Evolutionary conservation across 225 moss, liverwort and hornwort species (phyloP).

Genomic region (Antitrichia curtipendula): DNA sequence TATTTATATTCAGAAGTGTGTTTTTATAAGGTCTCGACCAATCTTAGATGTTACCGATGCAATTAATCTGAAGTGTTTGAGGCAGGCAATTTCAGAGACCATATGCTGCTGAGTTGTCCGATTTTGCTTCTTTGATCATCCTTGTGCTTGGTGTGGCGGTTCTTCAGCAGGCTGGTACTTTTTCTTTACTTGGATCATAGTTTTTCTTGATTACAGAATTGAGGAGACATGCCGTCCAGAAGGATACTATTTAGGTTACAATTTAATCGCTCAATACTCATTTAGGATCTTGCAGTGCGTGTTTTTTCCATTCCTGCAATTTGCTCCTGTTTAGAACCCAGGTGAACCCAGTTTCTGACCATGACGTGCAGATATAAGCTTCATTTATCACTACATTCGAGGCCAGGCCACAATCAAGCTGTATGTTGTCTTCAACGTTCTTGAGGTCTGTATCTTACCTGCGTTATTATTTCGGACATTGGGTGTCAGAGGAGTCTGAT

Average conservation of each 20-base stretch:
- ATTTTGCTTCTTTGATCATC: conserved; percentile 76
- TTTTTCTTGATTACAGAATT: not conserved
- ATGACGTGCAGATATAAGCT: conserved; percentile 77
- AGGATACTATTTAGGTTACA: not conserved
- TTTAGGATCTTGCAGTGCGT: not conserved
- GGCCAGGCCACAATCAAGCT: conserved; percentile 92
- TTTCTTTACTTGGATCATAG: not conserved
- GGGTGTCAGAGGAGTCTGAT: not conserved
- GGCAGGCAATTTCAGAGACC: conserved; percentile 94
- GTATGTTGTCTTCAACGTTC: conserved; percentile 94
- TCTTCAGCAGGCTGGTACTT: conserved; percentile 75
- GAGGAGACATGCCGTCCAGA: not conserved
- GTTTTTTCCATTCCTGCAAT: not conserved
- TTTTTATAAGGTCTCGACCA: not conserved
- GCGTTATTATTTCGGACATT: not conserved
- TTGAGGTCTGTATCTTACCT: conserved; percentile 57
- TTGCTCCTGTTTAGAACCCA: not conserved
- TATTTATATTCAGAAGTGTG: not conserved
- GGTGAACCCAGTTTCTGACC: not conserved
- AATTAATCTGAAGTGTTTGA: conserved; percentile 24
- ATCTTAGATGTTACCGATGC: not conserved
- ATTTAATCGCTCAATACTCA: not conserved
- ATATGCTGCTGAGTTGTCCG: conserved; percentile 74
- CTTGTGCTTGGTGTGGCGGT: conserved; percentile 75
- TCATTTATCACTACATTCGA: conserved; percentile 95